A percentile compares a stretch with the other conserved stretches of the same genome.
These are phyloP conservation scores for Pythium aristosporum DNA, from an alignment of 352 stramenopile genomes.

Conservation along the genomic window DNA sequence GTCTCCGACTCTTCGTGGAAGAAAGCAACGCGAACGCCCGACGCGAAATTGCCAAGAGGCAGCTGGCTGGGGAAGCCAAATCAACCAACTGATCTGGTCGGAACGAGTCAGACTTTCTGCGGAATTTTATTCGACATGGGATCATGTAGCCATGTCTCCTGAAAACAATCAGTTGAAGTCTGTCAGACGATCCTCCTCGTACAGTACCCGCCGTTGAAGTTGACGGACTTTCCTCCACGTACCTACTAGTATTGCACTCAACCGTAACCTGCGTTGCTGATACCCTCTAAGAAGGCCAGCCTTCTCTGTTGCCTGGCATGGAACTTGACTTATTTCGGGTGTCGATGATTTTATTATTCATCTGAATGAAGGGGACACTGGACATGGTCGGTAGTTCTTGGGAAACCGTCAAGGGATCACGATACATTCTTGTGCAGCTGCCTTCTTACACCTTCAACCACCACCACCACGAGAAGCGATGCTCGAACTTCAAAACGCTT, in stretches of 20 bases:
- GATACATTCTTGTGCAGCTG: not conserved
- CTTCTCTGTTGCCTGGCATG: too few relatives aligned
- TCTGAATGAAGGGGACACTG: not conserved
- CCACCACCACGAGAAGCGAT: too few relatives aligned
- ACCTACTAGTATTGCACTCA: too few relatives aligned
- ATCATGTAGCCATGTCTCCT: constrained; percentile 8
- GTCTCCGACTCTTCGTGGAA: constrained; percentile 3
- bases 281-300: too few relatives aligned
- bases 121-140: not conserved
- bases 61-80: not conserved
- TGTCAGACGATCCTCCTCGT: not conserved
- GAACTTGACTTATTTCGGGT: too few relatives aligned
- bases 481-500: not conserved
- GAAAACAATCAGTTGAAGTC: not conserved
- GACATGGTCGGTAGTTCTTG: not conserved
- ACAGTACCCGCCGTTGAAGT: not conserved
- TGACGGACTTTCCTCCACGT: not conserved
- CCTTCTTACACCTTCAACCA: too few relatives aligned
- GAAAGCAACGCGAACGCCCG: not conserved
- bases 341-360: too few relatives aligned
- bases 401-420: not conserved
- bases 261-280: too few relatives aligned
- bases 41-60: not conserved
- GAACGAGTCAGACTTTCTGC: constrained; percentile 5
- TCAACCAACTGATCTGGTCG: constrained; percentile 4